Evolutionary conservation across 257 asterid genomes (phyloP).

Genomic region (Ilex asprella): DNA sequence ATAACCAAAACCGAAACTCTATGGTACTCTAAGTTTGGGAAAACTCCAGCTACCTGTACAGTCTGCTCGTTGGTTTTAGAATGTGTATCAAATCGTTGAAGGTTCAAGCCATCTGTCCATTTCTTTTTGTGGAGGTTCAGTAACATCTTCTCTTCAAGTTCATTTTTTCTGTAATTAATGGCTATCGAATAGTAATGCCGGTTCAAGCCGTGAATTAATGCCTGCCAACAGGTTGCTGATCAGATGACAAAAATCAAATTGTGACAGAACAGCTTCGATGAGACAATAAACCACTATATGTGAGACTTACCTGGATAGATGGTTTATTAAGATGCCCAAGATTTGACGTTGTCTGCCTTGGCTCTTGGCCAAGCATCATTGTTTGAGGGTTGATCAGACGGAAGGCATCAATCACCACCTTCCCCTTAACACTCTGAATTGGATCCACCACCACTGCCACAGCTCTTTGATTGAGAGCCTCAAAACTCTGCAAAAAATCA

Average conservation of each 20-base stretch:
- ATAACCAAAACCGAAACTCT: too few relatives aligned
- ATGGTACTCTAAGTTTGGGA: too few relatives aligned
- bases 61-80: conserved; percentile 96
- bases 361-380: conserved; percentile 99
- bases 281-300: not conserved
- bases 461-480: conserved; percentile 94
- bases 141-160: conserved; percentile 98
- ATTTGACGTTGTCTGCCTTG: conserved; percentile 95
- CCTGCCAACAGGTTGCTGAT: conserved; percentile 40
- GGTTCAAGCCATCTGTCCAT: conserved; percentile 92
- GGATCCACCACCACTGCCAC: conserved; percentile 99
- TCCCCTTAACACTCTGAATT: conserved; percentile 96
- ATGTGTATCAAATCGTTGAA: conserved; percentile 84
- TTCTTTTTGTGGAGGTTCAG: conserved; percentile 93
- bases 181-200: conserved; percentile 96
- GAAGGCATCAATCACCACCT: conserved; percentile 99
- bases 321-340: conserved; percentile 96
- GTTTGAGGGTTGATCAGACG: conserved; percentile 95
- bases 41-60: conserved; percentile 49
- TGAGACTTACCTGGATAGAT: conserved; percentile 66
- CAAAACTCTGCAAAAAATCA: conserved; percentile 66
- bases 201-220: conserved; percentile 92
- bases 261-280: not conserved
- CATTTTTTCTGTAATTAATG: conserved; percentile 90
- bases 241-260: not conserved